Conservation (phyloP, 306 rosid genomes). For the Vigna trinervia region DNA sequence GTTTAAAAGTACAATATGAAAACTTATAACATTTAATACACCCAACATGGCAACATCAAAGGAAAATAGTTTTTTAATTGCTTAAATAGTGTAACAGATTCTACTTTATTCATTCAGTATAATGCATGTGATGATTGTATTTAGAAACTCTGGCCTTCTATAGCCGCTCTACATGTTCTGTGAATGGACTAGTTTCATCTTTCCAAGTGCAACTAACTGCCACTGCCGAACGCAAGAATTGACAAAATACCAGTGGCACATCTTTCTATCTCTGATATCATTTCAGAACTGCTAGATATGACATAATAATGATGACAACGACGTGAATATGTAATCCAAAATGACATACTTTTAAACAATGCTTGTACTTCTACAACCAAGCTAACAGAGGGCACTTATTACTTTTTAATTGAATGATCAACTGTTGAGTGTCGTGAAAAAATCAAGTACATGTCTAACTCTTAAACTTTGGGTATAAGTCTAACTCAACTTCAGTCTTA, state of each 20-base stretch:
- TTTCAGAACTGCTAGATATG: neutral
- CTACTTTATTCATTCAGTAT: slow-evolving; percentile 11
- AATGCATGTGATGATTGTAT: slow-evolving; percentile 16
- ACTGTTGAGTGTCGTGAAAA: too few species aligned
- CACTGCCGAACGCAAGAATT: neutral
- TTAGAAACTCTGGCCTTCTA: neutral
- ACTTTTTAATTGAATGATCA: too few species aligned
- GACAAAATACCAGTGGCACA: neutral
- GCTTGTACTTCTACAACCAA: neutral
- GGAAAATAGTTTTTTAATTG: slow-evolving; percentile 11
- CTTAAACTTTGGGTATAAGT: too few species aligned
- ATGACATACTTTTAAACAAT: neutral
- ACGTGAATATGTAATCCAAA: neutral
- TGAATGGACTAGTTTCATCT: neutral
- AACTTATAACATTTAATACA: neutral
- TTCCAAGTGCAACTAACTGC: neutral
- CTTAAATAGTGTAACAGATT: slow-evolving; percentile 14
- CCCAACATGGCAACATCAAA: neutral
- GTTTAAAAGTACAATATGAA: slow-evolving; percentile 17
- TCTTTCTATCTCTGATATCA: neutral
- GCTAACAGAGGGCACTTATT: neutral
- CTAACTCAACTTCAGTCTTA: too few species aligned
- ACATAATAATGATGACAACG: neutral
- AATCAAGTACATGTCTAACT: too few species aligned
- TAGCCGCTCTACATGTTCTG: neutral